Evolutionary conservation across 139 green algal species (phyloP).

Genomic region (Ettlia oleoabundans): DNA sequence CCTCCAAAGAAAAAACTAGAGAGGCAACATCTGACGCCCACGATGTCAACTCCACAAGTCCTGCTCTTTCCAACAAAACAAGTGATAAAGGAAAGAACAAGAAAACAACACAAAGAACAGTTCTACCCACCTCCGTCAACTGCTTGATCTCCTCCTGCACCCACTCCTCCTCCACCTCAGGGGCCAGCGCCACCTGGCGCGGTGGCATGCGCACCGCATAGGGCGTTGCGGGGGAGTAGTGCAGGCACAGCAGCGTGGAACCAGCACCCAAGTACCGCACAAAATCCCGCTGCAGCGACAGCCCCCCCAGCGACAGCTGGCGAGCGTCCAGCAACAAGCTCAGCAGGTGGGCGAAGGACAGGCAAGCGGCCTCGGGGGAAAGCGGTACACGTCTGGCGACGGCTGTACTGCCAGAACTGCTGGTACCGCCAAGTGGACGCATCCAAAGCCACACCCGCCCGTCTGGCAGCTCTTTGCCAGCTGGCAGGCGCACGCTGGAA

Average conservation of each 20-base stretch:
- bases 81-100: not conserved
- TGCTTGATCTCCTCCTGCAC: slow-evolving; percentile 58
- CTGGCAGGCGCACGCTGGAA: slow-evolving; percentile 48
- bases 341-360: slow-evolving; percentile 82
- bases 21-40: no score
- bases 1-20: no score
- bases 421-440: no score
- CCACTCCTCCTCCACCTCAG: slow-evolving; percentile 67
- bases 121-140: slow-evolving; percentile 47
- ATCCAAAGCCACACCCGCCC: slow-evolving; percentile 81
- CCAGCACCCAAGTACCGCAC: slow-evolving; percentile 86
- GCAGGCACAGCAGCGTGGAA: slow-evolving; percentile 75
- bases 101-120: not conserved
- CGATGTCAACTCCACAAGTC: no score
- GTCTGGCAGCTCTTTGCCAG: slow-evolving; percentile 62
- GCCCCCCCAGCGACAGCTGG: slow-evolving; percentile 57
- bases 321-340: slow-evolving; percentile 56
- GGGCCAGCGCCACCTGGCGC: slow-evolving; percentile 46
- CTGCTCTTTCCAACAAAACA: no score
- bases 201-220: slow-evolving; percentile 63
- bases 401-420: no score
- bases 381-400: slow-evolving; percentile 64
- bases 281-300: slow-evolving; percentile 67
- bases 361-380: slow-evolving; percentile 63
- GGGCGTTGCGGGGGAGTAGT: slow-evolving; percentile 63